Evolutionary conservation across 306 rosid species (phyloP).

Genomic region (Quercus variabilis): DNA sequence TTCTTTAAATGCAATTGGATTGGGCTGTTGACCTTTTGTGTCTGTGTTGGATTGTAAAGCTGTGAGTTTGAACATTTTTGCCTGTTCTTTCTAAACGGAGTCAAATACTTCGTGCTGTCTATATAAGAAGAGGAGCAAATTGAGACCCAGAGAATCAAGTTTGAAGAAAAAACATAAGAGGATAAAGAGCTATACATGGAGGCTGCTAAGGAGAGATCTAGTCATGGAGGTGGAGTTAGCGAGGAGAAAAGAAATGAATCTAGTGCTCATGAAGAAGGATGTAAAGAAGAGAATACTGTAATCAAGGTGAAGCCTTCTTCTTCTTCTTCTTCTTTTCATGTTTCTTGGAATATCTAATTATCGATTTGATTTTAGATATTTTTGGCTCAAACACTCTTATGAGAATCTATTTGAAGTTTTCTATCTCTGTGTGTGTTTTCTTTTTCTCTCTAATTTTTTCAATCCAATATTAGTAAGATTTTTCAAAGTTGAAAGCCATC

Average conservation of each 20-base stretch:
- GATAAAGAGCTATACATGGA: constrained; percentile 30
- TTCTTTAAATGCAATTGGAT: constrained; percentile 29
- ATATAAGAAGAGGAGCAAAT: constrained; percentile 17
- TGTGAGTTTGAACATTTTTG: constrained; percentile 9
- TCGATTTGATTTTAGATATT: constrained; percentile 6
- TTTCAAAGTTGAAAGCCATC: too few species aligned
- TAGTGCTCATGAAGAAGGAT: constrained; percentile 18
- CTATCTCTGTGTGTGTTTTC: not conserved
- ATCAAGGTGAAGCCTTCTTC: constrained; percentile 36
- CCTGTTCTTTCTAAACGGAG: constrained; percentile 25
- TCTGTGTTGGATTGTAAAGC: constrained; percentile 18
- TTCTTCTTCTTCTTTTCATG: not conserved
- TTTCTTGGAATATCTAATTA: not conserved
- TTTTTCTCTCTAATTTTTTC: not conserved
- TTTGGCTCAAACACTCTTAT: not conserved
- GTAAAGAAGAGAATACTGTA: constrained; percentile 16
- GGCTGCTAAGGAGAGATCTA: constrained; percentile 32
- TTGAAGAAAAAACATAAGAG: not conserved
- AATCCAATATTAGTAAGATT: too few species aligned
- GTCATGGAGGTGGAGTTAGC: constrained; percentile 29
- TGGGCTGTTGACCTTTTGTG: constrained; percentile 36
- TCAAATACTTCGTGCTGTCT: constrained; percentile 59
- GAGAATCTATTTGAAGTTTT: too few species aligned
- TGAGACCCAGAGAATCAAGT: not conserved
- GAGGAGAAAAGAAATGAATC: constrained; percentile 40